Evolutionary conservation across 2,329 filamentous ascomycete species (phyloP).

Genomic region (Diplocarpon rosae): DNA sequence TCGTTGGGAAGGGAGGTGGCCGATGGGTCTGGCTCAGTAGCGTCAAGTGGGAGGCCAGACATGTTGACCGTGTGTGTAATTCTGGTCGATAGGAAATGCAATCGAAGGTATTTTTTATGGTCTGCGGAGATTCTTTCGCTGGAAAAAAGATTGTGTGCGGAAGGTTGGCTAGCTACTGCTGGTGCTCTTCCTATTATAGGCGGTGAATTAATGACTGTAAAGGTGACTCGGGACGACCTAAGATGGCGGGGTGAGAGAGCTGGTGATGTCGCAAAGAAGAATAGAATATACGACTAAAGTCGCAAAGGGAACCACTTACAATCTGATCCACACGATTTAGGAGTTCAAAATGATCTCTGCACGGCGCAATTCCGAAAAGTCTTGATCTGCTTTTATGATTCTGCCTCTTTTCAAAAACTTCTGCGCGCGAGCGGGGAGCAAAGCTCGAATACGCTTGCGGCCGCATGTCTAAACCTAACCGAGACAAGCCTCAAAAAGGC

Average conservation of each 20-base stretch:
- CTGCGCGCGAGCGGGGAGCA: not conserved
- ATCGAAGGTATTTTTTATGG: not conserved
- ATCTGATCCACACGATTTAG: not conserved
- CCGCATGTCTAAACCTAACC: not conserved
- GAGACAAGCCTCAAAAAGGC: no score
- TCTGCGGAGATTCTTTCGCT: not conserved
- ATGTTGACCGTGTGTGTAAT: slow-evolving; percentile 11
- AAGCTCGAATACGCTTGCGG: not conserved
- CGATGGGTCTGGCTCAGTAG: slow-evolving; percentile 18
- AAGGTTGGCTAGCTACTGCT: not conserved
- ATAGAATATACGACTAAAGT: not conserved
- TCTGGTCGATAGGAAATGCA: not conserved
- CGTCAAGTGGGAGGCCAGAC: slow-evolving; percentile 18
- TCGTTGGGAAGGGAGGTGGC: slow-evolving; percentile 17
- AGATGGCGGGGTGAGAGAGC: slow-evolving; percentile 21
- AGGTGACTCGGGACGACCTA: slow-evolving; percentile 10
- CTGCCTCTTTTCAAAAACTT: not conserved
- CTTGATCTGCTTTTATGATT: not conserved
- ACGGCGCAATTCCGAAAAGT: not conserved
- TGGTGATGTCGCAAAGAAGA: not conserved
- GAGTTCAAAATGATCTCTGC: not conserved
- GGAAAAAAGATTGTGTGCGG: not conserved
- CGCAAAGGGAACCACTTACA: slow-evolving; percentile 1
- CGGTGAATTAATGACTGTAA: slow-evolving; percentile 8
- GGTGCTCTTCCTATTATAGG: slow-evolving; percentile 1